phyloP scores from a whole-genome alignment of 768 basidiomycete genomes.

The Lyophyllum atratum region DNA sequence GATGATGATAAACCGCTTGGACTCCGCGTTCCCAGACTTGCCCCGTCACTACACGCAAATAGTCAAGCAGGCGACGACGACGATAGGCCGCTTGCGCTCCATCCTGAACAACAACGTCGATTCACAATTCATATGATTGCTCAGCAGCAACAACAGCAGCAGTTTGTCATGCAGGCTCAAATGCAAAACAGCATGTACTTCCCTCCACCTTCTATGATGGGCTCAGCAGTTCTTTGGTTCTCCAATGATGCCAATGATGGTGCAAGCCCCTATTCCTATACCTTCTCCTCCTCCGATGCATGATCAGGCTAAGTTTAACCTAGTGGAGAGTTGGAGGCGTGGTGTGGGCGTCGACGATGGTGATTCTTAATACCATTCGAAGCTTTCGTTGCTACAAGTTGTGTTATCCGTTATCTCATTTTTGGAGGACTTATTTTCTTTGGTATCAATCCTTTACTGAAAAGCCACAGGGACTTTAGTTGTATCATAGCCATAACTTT shows the following conservation, averaged over 20 bases:
- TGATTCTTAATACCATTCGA: conserved; percentile 24
- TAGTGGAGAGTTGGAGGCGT: conserved; percentile 81
- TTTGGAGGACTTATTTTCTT: neutral
- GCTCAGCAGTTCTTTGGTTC: conserved; percentile 66
- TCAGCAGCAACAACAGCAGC: conserved; percentile 60
- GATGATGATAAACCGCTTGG: conserved; percentile 77
- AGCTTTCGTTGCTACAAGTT: neutral
- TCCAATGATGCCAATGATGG: conserved; percentile 53
- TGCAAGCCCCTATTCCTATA: conserved; percentile 42
- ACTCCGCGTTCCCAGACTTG: conserved; percentile 58
- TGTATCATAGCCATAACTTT: conserved; percentile 5
- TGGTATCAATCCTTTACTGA: neutral
- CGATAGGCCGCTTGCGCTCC: conserved; percentile 68
- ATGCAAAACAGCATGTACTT: conserved; percentile 78
- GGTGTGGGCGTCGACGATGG: conserved; percentile 71
- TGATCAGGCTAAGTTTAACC: conserved; percentile 66
- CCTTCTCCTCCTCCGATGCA: conserved; percentile 66
- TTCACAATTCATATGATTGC: conserved; percentile 64
- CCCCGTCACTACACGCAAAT: conserved; percentile 22
- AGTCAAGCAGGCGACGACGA: conserved; percentile 56
- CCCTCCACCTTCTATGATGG: conserved; percentile 65
- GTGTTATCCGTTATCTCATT: neutral
- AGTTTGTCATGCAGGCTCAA: conserved; percentile 78
- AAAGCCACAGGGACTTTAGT: neutral
- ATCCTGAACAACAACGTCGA: conserved; percentile 79